A percentile compares a stretch with the other conserved stretches of the same genome.
These are phyloP conservation scores for Backusella tarrabulga DNA, from an alignment of 192 early-diverging fungal species.

Conservation along the genomic window DNA sequence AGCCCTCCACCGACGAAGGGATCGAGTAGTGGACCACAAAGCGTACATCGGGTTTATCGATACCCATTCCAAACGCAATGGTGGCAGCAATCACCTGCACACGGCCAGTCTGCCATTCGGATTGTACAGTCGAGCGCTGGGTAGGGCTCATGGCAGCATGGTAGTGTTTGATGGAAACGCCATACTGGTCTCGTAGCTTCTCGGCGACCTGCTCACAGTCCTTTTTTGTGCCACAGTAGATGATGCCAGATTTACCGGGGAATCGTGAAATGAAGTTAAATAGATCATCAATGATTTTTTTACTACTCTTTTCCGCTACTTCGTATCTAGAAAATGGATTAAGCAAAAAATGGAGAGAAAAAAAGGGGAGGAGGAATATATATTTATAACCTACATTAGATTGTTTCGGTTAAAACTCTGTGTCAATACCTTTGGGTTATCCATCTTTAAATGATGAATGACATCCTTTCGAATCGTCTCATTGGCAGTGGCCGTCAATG, in stretches of 20 bases:
- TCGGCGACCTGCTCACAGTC: slow-evolving; percentile 81
- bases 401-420: slow-evolving; percentile 91
- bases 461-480: slow-evolving; percentile 85
- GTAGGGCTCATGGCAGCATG: slow-evolving; percentile 85
- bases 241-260: slow-evolving; percentile 80
- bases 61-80: slow-evolving; percentile 98
- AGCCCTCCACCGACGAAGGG: slow-evolving; percentile 89
- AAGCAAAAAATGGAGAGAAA: slow-evolving; percentile 9
- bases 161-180: slow-evolving; percentile 73
- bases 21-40: slow-evolving; percentile 93
- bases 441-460: slow-evolving; percentile 67
- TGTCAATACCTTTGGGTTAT: slow-evolving; percentile 66
- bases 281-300: slow-evolving; percentile 61
- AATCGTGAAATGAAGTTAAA: slow-evolving; percentile 65
- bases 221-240: slow-evolving; percentile 82
- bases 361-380: not conserved
- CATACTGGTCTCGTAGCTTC: slow-evolving; percentile 57
- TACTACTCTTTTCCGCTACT: slow-evolving; percentile 58
- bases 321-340: slow-evolving; percentile 49
- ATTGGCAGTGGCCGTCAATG: slow-evolving; percentile 95
- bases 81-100: slow-evolving; percentile 91
- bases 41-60: slow-evolving; percentile 95
- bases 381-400: slow-evolving; percentile 41
- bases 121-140: slow-evolving; percentile 75
- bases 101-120: slow-evolving; percentile 75